Base-by-base conservation (phyloP, 495 filamentous ascomycete species). In the Xylaria venustula region DNA sequence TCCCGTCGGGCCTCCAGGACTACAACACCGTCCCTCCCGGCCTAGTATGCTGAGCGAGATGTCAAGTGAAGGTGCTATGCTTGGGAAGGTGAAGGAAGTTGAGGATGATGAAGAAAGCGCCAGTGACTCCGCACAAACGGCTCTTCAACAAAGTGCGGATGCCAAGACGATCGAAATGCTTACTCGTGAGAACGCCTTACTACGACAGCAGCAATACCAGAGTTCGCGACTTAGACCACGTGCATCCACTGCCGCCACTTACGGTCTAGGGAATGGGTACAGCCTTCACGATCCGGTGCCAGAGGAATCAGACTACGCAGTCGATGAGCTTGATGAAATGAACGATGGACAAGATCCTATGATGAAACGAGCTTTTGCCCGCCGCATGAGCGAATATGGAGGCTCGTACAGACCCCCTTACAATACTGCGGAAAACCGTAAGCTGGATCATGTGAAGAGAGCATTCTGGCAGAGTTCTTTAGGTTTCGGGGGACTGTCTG, bases 401-500 rank as follows among this genome's bases (percentile, higher is more conserved):
- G 84, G 83, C 26, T 72, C 79, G 26, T 84, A 82, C 53, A 79
- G 85, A 54, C 69, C 83, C 3, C 76, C 83, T 1, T 83, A 86
- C 62, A 73, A 45, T 41, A 15, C 82, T 51, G 64, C 86, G 25
- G 91, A 94, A 64, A 90, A 89, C 62, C 83, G 89, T 61, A 88
- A 88, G 45, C 70, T 92, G 12, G 90, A 92, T 42, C 90, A 85
- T 71, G 81, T 91, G 45, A 89, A 89, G 71, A 92, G 90, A 69
- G 87, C 85, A 15, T 86, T 89, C 61, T 98, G 94, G 94, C 89
- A 94, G 68, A 95, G 87, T 47, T 90, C 89, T 7, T 85, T 92
- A 20, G 90, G 89, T 0, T 96, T 95, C 68, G 87, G 86, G 25
- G 83, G 87, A 19, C 64, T 89, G 40, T 74, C 76, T 19, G 90